phyloP scores from a whole-genome alignment of 78 protist species.

The Parvularia atlantis region DNA sequence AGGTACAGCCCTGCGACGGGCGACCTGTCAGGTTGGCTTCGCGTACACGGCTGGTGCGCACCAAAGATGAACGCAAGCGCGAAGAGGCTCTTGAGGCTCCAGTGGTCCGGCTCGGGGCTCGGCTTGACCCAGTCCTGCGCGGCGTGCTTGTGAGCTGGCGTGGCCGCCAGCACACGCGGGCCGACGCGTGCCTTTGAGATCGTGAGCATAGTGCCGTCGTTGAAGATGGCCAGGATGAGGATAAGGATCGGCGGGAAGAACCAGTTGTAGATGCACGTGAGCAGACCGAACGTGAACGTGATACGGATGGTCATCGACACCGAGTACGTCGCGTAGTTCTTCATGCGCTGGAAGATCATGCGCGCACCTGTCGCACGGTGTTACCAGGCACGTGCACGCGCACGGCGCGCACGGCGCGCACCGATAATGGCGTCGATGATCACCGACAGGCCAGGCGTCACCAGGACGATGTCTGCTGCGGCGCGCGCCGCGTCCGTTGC shows the following conservation, averaged over 20 bases:
- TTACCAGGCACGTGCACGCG: too few species aligned
- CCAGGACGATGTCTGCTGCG: slow-evolving; percentile 79
- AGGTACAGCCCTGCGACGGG: not conserved
- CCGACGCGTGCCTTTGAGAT: too few species aligned
- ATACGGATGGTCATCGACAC: slow-evolving; percentile 52
- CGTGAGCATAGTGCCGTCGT: slow-evolving; percentile 51
- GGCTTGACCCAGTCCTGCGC: not conserved
- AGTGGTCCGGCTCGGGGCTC: not conserved
- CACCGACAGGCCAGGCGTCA: slow-evolving; percentile 66
- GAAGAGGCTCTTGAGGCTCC: not conserved
- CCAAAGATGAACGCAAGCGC: too few species aligned
- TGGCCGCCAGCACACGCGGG: not conserved
- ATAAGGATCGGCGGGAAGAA: slow-evolving; percentile 49
- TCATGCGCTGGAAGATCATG: slow-evolving; percentile 71
- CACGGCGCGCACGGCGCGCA: too few species aligned
- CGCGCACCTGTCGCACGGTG: too few species aligned
- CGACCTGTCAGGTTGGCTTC: not conserved
- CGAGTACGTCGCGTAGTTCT: slow-evolving; percentile 46
- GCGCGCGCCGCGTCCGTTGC: slow-evolving; percentile 76
- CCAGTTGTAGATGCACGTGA: slow-evolving; percentile 43
- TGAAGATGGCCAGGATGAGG: slow-evolving; percentile 41
- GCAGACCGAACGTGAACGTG: slow-evolving; percentile 49
- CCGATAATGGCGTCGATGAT: slow-evolving; percentile 61
- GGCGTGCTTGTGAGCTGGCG: too few species aligned
- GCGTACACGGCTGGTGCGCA: too few species aligned